Evolutionary conservation across 2,329 filamentous ascomycete species (phyloP).

Genomic region (Colletotrichum orchidophilum): DNA sequence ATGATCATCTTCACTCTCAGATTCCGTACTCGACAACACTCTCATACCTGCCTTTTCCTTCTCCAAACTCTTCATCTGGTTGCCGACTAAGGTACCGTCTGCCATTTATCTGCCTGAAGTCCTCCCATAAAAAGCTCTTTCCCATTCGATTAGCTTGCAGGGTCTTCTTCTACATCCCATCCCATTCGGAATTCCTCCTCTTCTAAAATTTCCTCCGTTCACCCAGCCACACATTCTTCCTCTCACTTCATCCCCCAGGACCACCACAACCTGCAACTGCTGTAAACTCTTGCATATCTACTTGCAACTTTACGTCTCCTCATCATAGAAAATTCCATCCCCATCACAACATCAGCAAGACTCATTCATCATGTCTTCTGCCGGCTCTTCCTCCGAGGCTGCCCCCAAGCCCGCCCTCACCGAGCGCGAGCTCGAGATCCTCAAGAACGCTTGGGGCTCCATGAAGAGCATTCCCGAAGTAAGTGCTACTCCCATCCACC

Average conservation of each 20-base stretch:
- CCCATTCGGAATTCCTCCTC: too few relatives aligned
- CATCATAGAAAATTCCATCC: neutral
- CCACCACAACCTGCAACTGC: neutral
- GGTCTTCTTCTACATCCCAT: neutral
- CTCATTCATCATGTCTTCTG: neutral
- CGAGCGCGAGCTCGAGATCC: slow-evolving; percentile 38
- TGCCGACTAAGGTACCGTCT: neutral
- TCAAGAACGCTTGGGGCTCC: slow-evolving; percentile 38
- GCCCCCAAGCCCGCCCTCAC: slow-evolving; percentile 31
- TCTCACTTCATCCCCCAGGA: neutral
- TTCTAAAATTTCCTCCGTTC: neutral
- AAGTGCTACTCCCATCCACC: neutral
- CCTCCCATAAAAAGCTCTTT: neutral
- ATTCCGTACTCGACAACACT: neutral
- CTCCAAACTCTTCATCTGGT: neutral
- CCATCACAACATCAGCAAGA: neutral
- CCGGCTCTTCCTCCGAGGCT: neutral
- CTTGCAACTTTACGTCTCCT: neutral
- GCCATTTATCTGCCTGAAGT: neutral
- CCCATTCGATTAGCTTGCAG: neutral
- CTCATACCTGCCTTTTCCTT: neutral
- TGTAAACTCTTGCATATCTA: neutral
- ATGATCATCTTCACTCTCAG: neutral
- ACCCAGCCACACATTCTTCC: neutral
- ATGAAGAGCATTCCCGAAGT: slow-evolving; percentile 40